Conservation (phyloP, 1,284 basidiomycete species). For the Porogramme epimiltina region DNA sequence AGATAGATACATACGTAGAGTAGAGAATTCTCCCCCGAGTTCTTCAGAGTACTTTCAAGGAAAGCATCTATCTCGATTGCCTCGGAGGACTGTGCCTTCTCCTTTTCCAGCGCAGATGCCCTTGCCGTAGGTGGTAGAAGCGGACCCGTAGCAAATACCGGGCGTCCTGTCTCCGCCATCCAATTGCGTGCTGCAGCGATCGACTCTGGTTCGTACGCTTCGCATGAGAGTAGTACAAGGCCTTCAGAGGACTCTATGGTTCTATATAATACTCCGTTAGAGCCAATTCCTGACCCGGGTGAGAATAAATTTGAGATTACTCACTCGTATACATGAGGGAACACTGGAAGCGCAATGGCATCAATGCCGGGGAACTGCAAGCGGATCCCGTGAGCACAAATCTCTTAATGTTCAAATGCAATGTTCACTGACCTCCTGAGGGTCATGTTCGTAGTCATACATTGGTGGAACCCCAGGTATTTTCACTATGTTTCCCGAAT, state of each 20-base stretch:
- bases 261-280: background rate
- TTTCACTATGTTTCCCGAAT: constrained; percentile 9
- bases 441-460: constrained; percentile 25
- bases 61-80: constrained; percentile 8
- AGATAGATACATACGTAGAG: constrained; percentile 14
- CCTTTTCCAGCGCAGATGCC: background rate
- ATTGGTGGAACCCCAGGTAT: constrained; percentile 24
- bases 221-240: constrained; percentile 12
- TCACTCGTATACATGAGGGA: constrained; percentile 16
- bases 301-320: background rate
- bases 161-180: constrained; percentile 12
- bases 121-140: background rate
- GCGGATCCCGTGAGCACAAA: background rate
- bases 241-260: constrained; percentile 15
- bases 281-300: background rate
- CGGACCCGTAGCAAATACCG: constrained; percentile 13
- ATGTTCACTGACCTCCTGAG: constrained; percentile 22
- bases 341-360: background rate
- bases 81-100: constrained; percentile 6
- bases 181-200: constrained; percentile 11
- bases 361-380: constrained; percentile 3
- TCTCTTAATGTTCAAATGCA: background rate
- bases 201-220: constrained; percentile 21
- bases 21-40: constrained; percentile 13
- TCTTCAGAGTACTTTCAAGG: constrained; percentile 11